A percentile compares a stretch with the other conserved stretches of the same genome.
Conservation (phyloP, 345 rosid genomes). For the rapeseed (Brassica napus) region DNA sequence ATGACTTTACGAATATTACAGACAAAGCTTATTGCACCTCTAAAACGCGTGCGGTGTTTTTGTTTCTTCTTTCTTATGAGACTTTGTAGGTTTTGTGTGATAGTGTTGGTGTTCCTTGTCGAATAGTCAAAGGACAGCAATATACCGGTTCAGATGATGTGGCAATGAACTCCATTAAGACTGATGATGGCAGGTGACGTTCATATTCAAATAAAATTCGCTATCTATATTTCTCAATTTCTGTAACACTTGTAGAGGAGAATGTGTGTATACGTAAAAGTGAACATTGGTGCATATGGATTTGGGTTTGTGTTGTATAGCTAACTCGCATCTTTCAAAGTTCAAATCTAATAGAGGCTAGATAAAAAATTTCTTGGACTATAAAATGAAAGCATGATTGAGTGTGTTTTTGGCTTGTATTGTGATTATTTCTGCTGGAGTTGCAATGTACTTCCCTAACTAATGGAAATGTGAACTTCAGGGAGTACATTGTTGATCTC, state of each 20-base stretch:
- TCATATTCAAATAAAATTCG: not conserved
- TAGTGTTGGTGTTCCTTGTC: conserved; percentile 78
- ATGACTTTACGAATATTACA: conserved; percentile 12
- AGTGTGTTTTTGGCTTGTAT: conserved; percentile 8
- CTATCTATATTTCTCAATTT: conserved; percentile 9
- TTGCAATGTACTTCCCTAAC: not conserved
- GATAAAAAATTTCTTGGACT: conserved; percentile 8
- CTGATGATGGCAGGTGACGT: conserved; percentile 84
- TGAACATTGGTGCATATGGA: conserved; percentile 11
- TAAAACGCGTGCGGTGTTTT: conserved; percentile 22
- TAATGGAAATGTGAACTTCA: conserved; percentile 49
- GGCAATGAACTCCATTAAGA: conserved; percentile 87
- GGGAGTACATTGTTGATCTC: conserved; percentile 96
- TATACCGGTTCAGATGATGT: conserved; percentile 89
- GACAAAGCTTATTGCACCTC: conserved; percentile 21
- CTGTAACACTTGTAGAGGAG: conserved; percentile 3
- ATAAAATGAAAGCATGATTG: conserved; percentile 10
- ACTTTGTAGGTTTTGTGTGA: conserved; percentile 83
- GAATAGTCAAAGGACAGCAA: conserved; percentile 86
- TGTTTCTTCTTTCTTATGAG: conserved; percentile 35
- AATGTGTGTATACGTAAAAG: not conserved
- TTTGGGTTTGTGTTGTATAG: not conserved
- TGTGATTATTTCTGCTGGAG: conserved; percentile 8
- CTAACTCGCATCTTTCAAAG: conserved; percentile 16
- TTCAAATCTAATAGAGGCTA: conserved; percentile 7